Conservation (phyloP, 345 rosid species). For the Populus alba region DNA sequence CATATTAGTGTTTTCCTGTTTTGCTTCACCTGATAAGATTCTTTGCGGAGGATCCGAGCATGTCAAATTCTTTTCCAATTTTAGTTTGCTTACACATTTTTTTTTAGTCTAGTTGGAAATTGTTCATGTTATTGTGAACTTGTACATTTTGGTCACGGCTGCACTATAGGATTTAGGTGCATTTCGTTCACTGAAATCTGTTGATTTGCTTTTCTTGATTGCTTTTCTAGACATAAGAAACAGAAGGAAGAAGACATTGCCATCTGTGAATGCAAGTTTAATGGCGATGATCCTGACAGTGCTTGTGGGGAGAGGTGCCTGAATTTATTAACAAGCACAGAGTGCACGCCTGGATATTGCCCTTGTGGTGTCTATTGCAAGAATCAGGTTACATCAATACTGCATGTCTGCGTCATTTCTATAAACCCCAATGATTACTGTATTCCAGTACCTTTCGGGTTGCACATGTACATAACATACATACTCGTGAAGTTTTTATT, state of each 20-base stretch:
- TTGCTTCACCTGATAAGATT: too few relatives aligned
- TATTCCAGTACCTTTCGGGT: neutral
- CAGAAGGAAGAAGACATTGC: conserved; percentile 95
- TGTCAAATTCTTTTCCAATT: too few relatives aligned
- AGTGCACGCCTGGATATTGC: conserved; percentile 83
- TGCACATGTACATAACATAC: neutral
- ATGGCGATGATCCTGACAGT: conserved; percentile 64
- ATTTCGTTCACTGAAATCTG: neutral
- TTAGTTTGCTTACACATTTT: too few relatives aligned
- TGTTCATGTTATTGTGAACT: neutral
- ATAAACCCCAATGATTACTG: neutral
- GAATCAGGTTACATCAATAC: conserved; percentile 58
- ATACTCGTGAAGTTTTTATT: neutral
- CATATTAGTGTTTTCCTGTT: too few relatives aligned
- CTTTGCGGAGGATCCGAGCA: too few relatives aligned
- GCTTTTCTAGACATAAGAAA: conserved; percentile 63
- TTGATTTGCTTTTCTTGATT: conserved; percentile 1
- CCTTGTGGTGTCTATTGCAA: conserved; percentile 69
- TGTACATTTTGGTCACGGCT: neutral
- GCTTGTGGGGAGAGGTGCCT: conserved; percentile 86
- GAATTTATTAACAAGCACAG: conserved; percentile 84
- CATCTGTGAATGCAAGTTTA: conserved; percentile 71
- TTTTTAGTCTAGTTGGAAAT: too few relatives aligned
- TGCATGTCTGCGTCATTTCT: neutral
- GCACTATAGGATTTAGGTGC: neutral